Evolutionary conservation across 805 yeast species (phyloP), one percentile per base, ranked within the genome.

Genomic region (Maudiozyma serrabonitensis): DNA sequence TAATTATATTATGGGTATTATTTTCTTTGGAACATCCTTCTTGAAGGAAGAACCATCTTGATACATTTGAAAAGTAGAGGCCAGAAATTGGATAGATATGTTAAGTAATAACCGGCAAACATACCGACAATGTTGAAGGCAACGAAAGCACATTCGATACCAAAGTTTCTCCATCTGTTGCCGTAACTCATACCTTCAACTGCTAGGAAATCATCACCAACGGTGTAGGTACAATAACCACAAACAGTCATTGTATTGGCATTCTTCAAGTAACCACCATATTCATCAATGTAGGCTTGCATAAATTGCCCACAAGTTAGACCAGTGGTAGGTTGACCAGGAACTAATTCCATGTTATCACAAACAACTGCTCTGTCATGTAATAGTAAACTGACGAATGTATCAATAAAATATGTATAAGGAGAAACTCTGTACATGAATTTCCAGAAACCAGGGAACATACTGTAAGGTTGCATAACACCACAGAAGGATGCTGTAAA

Each of bases 401-500:
- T 71, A 13, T 70, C 64, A 49, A 82, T 67, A 67, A 80, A 72
- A 55, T 81, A 82, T 0, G 86, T 79, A 53, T 80, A 69, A 18
- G 88, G 87, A 25, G 81, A 77, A 18, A 71, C 73, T 60, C 85
- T 71, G 70, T 81, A 82, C 84, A 82, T 79, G 67, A 81, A 82
- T 26, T 72, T 69, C 86, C 87, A 86, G 70, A 87, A 87, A 1
- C 84, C 78, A 15, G 93, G 91, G 79, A 79, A 66, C 59, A 71
- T 47, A 57, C 58, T 18, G 64, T 69, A 59, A 59, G 70, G 55
- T 54, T 59, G 61, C 62, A 63, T 61, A 43, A 68, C 68, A 63
- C 71, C 71, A 64, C 70, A 65, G 57, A 67, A 67, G 8, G 67
- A 57, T 46, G 68, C 62, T 49, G 66, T 56, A 41, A 67, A 60